phyloP scores from a whole-genome alignment of 2,329 filamentous ascomycete genomes.

The Ophiostoma australiae region DNA sequence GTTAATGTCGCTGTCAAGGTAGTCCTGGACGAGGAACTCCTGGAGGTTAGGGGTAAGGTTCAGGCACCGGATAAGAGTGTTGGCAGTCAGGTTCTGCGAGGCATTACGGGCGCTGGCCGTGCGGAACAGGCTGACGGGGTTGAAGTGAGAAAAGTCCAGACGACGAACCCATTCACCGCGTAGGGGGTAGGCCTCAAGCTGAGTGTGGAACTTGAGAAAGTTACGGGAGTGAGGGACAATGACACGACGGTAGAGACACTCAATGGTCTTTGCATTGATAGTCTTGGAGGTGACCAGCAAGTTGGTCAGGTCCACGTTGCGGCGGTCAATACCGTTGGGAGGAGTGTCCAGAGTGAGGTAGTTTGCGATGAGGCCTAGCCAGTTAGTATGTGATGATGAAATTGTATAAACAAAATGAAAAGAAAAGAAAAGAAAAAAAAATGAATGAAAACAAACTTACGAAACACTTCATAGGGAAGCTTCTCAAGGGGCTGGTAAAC shows the following conservation, averaged over 20 bases:
- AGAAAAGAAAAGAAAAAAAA: background rate
- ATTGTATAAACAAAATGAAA: background rate
- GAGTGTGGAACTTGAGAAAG: constrained; percentile 73
- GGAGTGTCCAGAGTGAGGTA: constrained; percentile 67
- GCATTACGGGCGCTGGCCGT: constrained; percentile 69
- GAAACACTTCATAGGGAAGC: constrained; percentile 63
- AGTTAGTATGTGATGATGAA: constrained; percentile 33
- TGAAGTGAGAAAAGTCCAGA: constrained; percentile 81
- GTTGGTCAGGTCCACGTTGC: constrained; percentile 73
- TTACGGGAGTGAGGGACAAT: constrained; percentile 78
- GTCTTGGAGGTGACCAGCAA: constrained; percentile 71
- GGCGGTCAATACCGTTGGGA: constrained; percentile 67
- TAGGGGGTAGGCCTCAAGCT: constrained; percentile 60
- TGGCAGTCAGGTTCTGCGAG: constrained; percentile 69
- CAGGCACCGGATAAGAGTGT: constrained; percentile 67
- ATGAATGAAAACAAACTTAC: constrained; percentile 37
- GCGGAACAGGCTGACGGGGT: constrained; percentile 69
- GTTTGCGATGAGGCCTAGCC: constrained; percentile 62
- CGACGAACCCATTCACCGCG: constrained; percentile 72
- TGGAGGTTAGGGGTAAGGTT: constrained; percentile 66
- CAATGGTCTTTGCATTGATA: constrained; percentile 66
- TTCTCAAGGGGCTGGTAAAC: constrained; percentile 48
- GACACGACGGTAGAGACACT: constrained; percentile 72
- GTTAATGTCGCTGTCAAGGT: constrained; percentile 70
- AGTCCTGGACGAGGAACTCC: constrained; percentile 76